Base-by-base conservation (phyloP, 2,329 filamentous ascomycete species). In the Nannizziopsis barbatae region DNA sequence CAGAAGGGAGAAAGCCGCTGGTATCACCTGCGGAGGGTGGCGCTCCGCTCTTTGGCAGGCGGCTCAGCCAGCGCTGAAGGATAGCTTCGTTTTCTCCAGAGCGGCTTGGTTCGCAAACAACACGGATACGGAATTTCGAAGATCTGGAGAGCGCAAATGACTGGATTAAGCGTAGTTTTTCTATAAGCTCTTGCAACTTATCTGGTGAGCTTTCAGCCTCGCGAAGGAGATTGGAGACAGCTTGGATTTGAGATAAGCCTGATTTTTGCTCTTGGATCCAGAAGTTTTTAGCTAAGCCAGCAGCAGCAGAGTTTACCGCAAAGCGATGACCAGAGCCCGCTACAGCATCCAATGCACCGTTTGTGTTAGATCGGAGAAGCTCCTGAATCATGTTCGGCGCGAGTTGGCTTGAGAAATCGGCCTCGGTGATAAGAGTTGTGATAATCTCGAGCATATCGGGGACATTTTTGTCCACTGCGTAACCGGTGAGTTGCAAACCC, bases 381-480 rank as follows among this genome's bases (percentile, higher is more conserved):
- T 96, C 86, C 45, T 84, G 77, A 45, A 96, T 86, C 61, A 90
- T 85, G 44, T 80, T 76, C 18, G 88, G 80, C 1, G 89, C 87
- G 57, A 87, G 82, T 0, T 84, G 76, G 52, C 84, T 83, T 56
- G 89, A 84, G 60, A 98, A 98, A 63, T 96, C 79, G 1, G 92
- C 95, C 57, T 95, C 89, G 22, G 83, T 70, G 11, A 96, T 77
- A 9, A 98, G 71, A 46, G 81, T 85, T 37, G 81, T 80, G 22
- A 98, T 70, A 10, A 98, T 76, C 40, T 90, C 81, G 58, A 93
- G 86, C 88, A 98, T 94, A 48, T 83, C 83, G 0, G 87, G 83
- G 1, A 98, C 79, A 57, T 98, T 94, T 54, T 83, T 77, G 61
- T 98, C 90, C 33, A 98, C 69, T 0, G 89, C 89, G 71, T 84